Evolutionary conservation across 352 stramenopile genomes (phyloP).

Genomic region (Globisporangium rhizosaccharum): DNA sequence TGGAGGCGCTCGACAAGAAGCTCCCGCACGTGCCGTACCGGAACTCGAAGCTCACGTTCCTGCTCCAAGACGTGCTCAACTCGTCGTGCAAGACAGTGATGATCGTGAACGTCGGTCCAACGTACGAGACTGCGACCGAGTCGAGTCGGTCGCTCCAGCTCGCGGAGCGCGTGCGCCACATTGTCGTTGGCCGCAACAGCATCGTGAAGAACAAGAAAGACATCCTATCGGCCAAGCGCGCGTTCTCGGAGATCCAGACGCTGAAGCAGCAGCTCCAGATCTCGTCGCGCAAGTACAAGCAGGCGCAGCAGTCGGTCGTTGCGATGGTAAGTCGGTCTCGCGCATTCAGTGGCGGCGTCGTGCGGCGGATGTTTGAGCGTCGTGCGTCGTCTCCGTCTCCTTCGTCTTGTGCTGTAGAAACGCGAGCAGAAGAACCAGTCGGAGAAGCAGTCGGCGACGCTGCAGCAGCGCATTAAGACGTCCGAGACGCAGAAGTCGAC

Average conservation of each 20-base stretch:
- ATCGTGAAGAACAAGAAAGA: slow-evolving; percentile 86
- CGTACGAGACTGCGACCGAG: slow-evolving; percentile 75
- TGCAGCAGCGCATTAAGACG: slow-evolving; percentile 76
- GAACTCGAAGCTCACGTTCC: slow-evolving; percentile 98
- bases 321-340: slow-evolving; percentile 73
- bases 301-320: slow-evolving; percentile 90
- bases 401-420: slow-evolving; percentile 55
- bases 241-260: slow-evolving; percentile 92
- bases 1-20: slow-evolving; percentile 90
- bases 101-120: slow-evolving; percentile 90
- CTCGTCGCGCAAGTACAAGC: slow-evolving; percentile 75
- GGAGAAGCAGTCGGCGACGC: slow-evolving; percentile 77
- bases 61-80: slow-evolving; percentile 92
- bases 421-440: slow-evolving; percentile 90
- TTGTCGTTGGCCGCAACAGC: slow-evolving; percentile 73
- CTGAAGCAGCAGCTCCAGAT: slow-evolving; percentile 91
- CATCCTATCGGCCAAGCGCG: slow-evolving; percentile 88
- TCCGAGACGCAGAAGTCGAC: slow-evolving; percentile 67
- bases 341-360: slow-evolving; percentile 1
- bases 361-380: slow-evolving; percentile 12
- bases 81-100: slow-evolving; percentile 92
- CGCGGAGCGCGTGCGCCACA: slow-evolving; percentile 72
- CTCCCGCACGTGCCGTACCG: slow-evolving; percentile 92
- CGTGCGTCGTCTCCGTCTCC: slow-evolving; percentile 8
- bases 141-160: slow-evolving; percentile 87